Base-by-base conservation (phyloP, 2,329 filamentous ascomycete genomes). In the Hypomyces perniciosus region DNA sequence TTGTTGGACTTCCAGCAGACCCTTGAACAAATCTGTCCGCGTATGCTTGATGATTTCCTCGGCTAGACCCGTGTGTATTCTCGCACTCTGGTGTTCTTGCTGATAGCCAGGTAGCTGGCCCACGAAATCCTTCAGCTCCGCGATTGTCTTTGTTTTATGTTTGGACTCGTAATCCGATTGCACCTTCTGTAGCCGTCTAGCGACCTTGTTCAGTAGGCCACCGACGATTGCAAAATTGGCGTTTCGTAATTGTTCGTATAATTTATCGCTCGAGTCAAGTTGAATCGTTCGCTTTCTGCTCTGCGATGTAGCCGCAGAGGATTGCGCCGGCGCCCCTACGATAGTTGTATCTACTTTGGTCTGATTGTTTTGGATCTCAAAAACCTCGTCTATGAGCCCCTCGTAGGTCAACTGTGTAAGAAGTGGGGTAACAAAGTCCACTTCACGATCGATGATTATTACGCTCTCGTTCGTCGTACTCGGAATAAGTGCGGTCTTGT, bases 331-430 rank as follows among this genome's bases (percentile, higher is more conserved):
- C n/a, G 80, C 79, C 8, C 92, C 92, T 8, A 96, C 83, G 53
- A 97, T 82, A 1, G 90, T 90, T 2, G 90, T 89, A 65, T 97
- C 92, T 26, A 97, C 84, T 64, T 97, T 93, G 35, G 89, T 85
- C 65, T 95, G 90, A 62, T 95, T 97, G 63, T 96, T 87, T 57
- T 88, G 83, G 54, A 99, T 95, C 31, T 87, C 85, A 64, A 95
- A 95, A 12, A 93, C 79, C 66, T 99, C 93, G 63, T 99, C 95
- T 48, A 99, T 86, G 28, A 99, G 76, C 4, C 93, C 93, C 70
- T 99, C 92, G 62, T 99, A 99, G 1, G 93, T 99, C 55, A 99
- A 74, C 66, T 99, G 93, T 1, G 92, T 97, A 48, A 99, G 83
- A 12, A 99, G 77, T 1, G 88, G 86, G 1, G 93, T 96, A 12